Evolutionary conservation across 2,329 filamentous ascomycete genomes (phyloP).

Genomic region (Botryotinia globosa): DNA sequence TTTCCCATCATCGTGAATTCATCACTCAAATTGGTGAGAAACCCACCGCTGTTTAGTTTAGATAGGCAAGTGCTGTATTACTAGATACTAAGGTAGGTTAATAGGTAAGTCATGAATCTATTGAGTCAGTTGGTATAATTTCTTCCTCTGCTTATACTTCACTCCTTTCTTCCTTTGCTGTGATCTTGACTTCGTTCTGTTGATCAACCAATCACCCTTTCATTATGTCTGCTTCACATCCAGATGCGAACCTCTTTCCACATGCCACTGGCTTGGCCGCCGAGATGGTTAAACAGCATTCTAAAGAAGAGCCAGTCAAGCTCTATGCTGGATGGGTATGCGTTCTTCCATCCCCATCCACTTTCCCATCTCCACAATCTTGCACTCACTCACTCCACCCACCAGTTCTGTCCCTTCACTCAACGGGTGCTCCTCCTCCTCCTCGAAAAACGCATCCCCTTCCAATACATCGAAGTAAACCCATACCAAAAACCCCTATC

Average conservation of each 20-base stretch:
- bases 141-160: neutral
- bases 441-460: constrained; percentile 68
- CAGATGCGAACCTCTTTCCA: constrained; percentile 40
- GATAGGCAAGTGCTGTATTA: neutral
- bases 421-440: constrained; percentile 72
- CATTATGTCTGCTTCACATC: constrained; percentile 21
- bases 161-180: neutral
- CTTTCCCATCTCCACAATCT: neutral
- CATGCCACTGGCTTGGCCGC: constrained; percentile 51
- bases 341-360: too few species aligned
- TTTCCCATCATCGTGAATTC: constrained; percentile 13
- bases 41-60: neutral
- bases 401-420: constrained; percentile 55
- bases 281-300: constrained; percentile 46
- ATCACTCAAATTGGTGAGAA: constrained; percentile 23
- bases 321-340: constrained; percentile 72
- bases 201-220: neutral
- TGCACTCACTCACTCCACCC: neutral
- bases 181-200: neutral
- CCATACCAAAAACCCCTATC: constrained; percentile 70
- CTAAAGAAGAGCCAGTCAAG: constrained; percentile 53
- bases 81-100: neutral
- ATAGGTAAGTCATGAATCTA: neutral
- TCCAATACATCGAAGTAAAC: constrained; percentile 77
- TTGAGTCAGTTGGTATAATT: neutral